Conservation (phyloP, 1,284 basidiomycete genomes). For the Microbotryomycetes sp. region DNA sequence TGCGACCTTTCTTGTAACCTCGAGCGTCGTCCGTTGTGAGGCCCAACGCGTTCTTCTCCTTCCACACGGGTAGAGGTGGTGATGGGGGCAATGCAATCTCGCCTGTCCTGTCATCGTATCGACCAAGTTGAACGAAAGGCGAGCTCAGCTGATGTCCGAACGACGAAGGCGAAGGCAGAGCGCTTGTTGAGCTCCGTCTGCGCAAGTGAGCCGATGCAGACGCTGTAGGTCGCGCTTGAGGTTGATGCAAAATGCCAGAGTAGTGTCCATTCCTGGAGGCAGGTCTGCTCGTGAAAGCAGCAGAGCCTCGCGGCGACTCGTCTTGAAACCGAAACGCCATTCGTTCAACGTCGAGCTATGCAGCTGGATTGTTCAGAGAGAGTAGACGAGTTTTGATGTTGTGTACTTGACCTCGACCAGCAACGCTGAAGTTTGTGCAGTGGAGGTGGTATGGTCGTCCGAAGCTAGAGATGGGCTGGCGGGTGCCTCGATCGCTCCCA, state of each 20-base stretch:
- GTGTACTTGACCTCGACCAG: too few species aligned
- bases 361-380: too few species aligned
- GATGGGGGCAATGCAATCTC: conserved; percentile 26
- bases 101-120: conserved; percentile 27
- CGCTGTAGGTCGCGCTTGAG: neutral
- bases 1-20: conserved; percentile 7
- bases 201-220: conserved; percentile 14
- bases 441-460: too few species aligned
- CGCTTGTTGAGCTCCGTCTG: conserved; percentile 16
- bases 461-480: too few species aligned
- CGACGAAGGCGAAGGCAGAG: neutral
- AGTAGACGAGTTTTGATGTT: too few species aligned
- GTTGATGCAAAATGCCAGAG: conserved; percentile 7
- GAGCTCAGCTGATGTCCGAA: too few species aligned
- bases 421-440: too few species aligned
- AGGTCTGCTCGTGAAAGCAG: neutral
- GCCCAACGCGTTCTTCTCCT: conserved; percentile 18
- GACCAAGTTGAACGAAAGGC: conserved; percentile 8
- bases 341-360: too few species aligned
- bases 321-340: conserved; percentile 2
- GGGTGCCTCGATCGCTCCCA: too few species aligned
- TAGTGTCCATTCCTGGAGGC: neutral
- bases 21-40: conserved; percentile 4
- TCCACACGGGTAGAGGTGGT: conserved; percentile 25
- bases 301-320: neutral